Evolutionary conservation across 1,284 basidiomycete genomes (phyloP), one percentile per base, ranked within the genome.

Genomic region (Irpex rosettiformis): DNA sequence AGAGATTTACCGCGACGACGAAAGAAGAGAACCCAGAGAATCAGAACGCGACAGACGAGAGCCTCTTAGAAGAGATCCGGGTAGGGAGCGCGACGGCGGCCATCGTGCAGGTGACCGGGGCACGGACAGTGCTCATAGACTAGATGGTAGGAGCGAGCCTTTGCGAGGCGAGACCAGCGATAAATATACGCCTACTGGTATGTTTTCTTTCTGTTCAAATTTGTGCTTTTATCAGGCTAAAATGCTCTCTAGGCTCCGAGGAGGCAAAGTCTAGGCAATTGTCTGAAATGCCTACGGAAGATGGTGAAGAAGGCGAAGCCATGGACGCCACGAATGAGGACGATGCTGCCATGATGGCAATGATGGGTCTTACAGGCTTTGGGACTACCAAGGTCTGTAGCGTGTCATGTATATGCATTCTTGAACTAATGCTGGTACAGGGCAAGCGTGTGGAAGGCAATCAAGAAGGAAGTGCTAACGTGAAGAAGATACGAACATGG

Each of bases 401-500:
- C 22, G 3, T 8, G 4, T 22, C 49, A 5, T 33, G 11, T 10
- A 47, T 16, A 54, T 33, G 24, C 27, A 24, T 37, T 58, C 25
- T 55, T 54, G 52, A 22, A 21, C 29, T 18, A 11, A 54, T 10
- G 47, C 54, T 43, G 33, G 28, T 56, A 45, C 64, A 94, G 93
- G 88, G 88, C 55, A 91, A 90, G 67, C 82, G 79, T 55, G 89
- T 94, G 37, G 78, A 81, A 59, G 93, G 91, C 24, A 94, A 96
- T 64, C 90, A 94, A 72, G 85, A 89, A 63, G 94, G 94, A 30
- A 69, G 65, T 2, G 84, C 83, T 1, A 74, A 88, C 57, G 76
- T 97, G 66, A 96, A 96, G 81, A 94, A 95, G 75, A 84, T 88
- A 63, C 81, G 96, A 57, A 96, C 94, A 27, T 98, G 96, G 95